Base-by-base conservation (phyloP, 202 grass and related monocot genomes). In the Elaeis oleifera region DNA sequence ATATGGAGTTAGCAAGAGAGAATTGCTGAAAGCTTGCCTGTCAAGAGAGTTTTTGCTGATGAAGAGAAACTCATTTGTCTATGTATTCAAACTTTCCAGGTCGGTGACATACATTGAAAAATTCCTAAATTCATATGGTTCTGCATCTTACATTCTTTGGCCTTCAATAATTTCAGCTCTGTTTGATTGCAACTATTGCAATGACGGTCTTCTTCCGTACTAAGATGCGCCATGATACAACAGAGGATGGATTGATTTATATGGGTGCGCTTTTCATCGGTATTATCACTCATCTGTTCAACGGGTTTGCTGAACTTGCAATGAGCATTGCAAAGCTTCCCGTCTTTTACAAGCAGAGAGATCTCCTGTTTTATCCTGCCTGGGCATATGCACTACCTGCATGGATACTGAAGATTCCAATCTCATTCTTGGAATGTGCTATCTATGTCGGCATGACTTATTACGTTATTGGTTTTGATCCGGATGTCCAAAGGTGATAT, bases 51-150 rank as follows among this genome's bases (percentile, higher is more conserved):
- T 92, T 44, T 78, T 99, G 53, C 88, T 99, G 28, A 94, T 99
- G 94, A 99, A 89, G 73, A 82, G 94, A 67, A 94, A 94, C n/a
- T 78, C 84, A 55, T 99, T 99, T 64, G 82, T 99, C 58, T 99
- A 94, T 58, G 77, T 99, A 53, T 99, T 99, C 61, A 99, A 88
- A 51, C 29, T 78, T 65, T 71, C 67, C 90, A 92, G 7, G 94
- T 92, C 59, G 84, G 77, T 79, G 67, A 21, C 36, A 39, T 8
- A 59, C 51, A 17, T 67, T 22, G 73, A 49, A 67, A 8, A 16
- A 73, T 17, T 60, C 15, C 23, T 59, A 68, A 32, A 24, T 51
- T 24, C 13, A 31, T 20, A 11, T 19, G 1, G 6, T 60, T 50
- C 20, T 21, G 13, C 51, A 18, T 4, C 49, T 8, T 36, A 59